phyloP scores from a whole-genome alignment of 192 early-diverging fungal species.

The Chytriomyces sp. region DNA sequence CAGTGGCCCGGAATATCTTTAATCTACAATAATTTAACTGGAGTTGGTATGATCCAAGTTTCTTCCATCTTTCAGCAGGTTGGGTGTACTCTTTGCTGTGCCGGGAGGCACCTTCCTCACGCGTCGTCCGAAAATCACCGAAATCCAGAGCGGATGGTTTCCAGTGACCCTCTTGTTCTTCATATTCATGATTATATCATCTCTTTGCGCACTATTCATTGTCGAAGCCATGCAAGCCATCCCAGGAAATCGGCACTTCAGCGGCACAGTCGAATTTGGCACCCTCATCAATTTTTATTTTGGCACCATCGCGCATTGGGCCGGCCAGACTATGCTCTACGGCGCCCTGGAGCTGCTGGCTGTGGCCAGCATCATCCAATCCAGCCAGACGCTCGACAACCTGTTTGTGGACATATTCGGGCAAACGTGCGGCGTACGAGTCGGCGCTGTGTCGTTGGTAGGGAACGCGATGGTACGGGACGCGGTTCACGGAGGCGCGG shows the following conservation, averaged over 20 bases:
- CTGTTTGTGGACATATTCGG: constrained; percentile 46
- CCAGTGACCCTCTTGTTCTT: constrained; percentile 26
- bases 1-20: constrained; percentile 22
- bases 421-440: constrained; percentile 41
- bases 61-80: constrained; percentile 28
- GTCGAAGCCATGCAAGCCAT: constrained; percentile 65
- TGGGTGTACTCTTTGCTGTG: background rate
- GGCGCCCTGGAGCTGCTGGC: constrained; percentile 49
- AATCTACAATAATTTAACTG: constrained; percentile 32
- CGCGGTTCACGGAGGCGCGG: too few relatives aligned
- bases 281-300: constrained; percentile 67
- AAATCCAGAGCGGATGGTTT: constrained; percentile 28
- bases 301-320: constrained; percentile 39
- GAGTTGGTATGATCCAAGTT: constrained; percentile 24
- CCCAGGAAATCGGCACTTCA: constrained; percentile 60
- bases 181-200: constrained; percentile 49
- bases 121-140: background rate
- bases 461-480: too few relatives aligned
- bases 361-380: constrained; percentile 52
- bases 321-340: constrained; percentile 54
- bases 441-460: background rate
- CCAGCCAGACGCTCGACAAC: constrained; percentile 51
- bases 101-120: background rate
- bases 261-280: constrained; percentile 61
- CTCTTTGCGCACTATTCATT: constrained; percentile 54